A percentile compares a stretch with the other conserved stretches of the same genome.
phyloP scores from a whole-genome alignment of 1,139 yeast genomes.

The Scheffersomyces quercinus region DNA sequence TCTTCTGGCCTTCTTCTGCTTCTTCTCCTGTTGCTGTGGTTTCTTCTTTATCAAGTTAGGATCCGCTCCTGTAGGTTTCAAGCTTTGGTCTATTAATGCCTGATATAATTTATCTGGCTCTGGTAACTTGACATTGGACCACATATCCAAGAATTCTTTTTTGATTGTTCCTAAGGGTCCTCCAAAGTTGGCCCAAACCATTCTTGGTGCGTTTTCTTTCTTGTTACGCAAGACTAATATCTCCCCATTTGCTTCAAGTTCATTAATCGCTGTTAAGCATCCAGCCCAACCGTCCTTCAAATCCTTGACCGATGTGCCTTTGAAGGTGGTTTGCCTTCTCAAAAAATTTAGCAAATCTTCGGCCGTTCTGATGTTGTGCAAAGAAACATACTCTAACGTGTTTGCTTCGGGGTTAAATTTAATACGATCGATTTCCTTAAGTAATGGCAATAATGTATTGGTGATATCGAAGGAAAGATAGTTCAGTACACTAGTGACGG shows the following conservation, averaged over 20 bases:
- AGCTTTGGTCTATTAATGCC: constrained; percentile 74
- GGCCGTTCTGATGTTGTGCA: constrained; percentile 81
- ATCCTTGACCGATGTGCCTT: constrained; percentile 86
- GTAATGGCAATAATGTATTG: constrained; percentile 61
- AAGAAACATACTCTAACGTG: constrained; percentile 82
- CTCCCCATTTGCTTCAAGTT: constrained; percentile 73
- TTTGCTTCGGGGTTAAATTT: constrained; percentile 57
- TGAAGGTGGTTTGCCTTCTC: constrained; percentile 81
- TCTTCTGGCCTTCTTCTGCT: constrained; percentile 88
- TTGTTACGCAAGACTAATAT: constrained; percentile 84
- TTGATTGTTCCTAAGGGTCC: constrained; percentile 75
- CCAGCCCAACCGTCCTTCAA: constrained; percentile 96
- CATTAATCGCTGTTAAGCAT: constrained; percentile 75
- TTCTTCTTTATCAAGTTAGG: constrained; percentile 82
- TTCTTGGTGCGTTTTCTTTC: constrained; percentile 87
- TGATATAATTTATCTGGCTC: constrained; percentile 78
- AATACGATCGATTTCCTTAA: constrained; percentile 76
- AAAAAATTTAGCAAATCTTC: constrained; percentile 75
- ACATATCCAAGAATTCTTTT: constrained; percentile 78
- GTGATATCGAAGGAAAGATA: constrained; percentile 53
- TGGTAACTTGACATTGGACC: constrained; percentile 81
- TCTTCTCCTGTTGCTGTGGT: constrained; percentile 61
- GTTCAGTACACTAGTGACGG: constrained; percentile 59
- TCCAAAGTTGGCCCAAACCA: constrained; percentile 87
- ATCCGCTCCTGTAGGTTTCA: constrained; percentile 95